These are phyloP conservation scores for Crithidia sp. DNA, from an alignment of 208 protist species.

Conservation along the genomic window DNA sequence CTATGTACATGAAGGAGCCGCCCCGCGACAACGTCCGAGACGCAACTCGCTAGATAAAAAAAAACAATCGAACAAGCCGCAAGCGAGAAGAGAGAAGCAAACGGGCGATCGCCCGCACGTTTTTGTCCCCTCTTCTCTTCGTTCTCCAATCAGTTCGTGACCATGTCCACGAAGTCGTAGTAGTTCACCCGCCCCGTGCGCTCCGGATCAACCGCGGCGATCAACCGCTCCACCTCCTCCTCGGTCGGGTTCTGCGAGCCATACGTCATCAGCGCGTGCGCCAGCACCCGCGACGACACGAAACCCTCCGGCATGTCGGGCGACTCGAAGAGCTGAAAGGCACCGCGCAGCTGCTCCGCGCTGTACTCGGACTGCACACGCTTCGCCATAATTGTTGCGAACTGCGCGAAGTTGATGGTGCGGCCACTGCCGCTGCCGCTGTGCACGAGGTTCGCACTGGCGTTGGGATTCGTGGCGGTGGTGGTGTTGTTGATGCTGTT, in stretches of 20 bases:
- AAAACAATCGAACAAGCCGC: neutral
- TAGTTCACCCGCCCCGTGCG: constrained; percentile 89
- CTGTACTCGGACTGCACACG: constrained; percentile 89
- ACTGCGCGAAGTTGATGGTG: constrained; percentile 87
- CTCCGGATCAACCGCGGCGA: constrained; percentile 83
- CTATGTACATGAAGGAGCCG: constrained; percentile 10
- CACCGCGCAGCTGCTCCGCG: constrained; percentile 80
- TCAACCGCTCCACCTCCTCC: constrained; percentile 79
- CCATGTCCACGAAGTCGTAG: constrained; percentile 86
- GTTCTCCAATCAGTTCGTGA: constrained; percentile 42
- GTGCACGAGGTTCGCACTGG: neutral
- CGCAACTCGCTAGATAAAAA: neutral
- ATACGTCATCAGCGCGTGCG: constrained; percentile 90
- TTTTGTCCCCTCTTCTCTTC: neutral
- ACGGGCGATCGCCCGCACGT: no score
- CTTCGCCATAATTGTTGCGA: constrained; percentile 87
- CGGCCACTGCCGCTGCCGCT: neutral
- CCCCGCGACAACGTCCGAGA: neutral
- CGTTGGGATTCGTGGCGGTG: constrained; percentile 6
- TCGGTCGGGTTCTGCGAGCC: constrained; percentile 85
- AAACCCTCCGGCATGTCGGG: constrained; percentile 78
- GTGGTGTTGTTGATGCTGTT: constrained; percentile 14
- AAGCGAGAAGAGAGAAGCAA: no score
- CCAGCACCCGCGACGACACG: constrained; percentile 85
- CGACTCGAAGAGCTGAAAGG: constrained; percentile 93